These are phyloP conservation scores for Schoenoplectus tabernaemontani DNA, from an alignment of 202 grass and related monocot genomes.

Conservation along the genomic window DNA sequence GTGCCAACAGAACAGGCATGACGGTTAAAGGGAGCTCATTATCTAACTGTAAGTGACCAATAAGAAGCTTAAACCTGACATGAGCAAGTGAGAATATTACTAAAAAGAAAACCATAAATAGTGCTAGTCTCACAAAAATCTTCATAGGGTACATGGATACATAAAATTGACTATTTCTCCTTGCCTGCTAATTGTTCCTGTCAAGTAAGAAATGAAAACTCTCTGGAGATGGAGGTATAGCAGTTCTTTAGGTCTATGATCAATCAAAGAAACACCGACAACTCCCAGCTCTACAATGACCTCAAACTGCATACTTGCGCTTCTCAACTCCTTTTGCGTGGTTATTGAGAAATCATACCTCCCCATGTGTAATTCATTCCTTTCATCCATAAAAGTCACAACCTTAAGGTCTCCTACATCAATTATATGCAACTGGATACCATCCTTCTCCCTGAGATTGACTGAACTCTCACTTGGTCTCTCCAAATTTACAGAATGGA, in stretches of 20 bases:
- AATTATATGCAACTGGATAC: conserved; percentile 45
- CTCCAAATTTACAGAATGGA: conserved; percentile 59
- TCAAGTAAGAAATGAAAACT: conserved; percentile 83
- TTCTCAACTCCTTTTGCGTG: conserved; percentile 29
- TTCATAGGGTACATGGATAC: neutral
- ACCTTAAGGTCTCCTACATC: conserved; percentile 62
- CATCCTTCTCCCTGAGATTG: conserved; percentile 42
- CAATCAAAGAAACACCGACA: conserved; percentile 89
- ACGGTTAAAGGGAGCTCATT: conserved; percentile 86
- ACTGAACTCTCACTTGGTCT: conserved; percentile 34
- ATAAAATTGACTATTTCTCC: conserved; percentile 17
- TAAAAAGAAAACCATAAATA: neutral
- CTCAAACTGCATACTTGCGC: conserved; percentile 43
- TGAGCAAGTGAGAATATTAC: neutral
- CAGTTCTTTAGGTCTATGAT: conserved; percentile 83
- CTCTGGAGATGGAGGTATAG: conserved; percentile 82
- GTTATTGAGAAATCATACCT: conserved; percentile 19
- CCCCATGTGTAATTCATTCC: conserved; percentile 29
- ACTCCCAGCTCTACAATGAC: conserved; percentile 90
- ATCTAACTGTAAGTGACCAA: conserved; percentile 87
- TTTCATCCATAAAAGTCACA: conserved; percentile 53
- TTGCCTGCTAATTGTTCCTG: conserved; percentile 89
- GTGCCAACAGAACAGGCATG: conserved; percentile 92
- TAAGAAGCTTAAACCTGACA: conserved; percentile 92
- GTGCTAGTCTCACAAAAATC: neutral